Evolutionary conservation across 192 early-diverging fungal species (phyloP).

Genomic region (Linnemannia schmuckeri): DNA sequence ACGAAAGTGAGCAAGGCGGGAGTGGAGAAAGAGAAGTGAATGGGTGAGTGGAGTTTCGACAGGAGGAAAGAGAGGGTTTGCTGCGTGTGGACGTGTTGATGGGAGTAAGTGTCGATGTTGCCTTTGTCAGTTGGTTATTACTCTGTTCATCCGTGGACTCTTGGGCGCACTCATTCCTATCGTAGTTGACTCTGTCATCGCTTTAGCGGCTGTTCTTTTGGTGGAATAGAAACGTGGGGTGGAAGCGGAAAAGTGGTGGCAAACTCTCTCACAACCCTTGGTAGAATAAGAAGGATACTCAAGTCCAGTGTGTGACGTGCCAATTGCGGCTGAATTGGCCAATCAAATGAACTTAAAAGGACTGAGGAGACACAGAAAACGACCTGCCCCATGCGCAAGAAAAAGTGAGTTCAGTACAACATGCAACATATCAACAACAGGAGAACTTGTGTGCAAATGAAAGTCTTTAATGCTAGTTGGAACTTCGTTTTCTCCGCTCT

Average conservation of each 20-base stretch:
- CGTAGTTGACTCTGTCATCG: neutral
- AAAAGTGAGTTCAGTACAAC: neutral
- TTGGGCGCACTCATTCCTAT: neutral
- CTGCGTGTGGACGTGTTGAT: neutral
- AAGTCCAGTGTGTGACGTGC: neutral
- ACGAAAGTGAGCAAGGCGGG: neutral
- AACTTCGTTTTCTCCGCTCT: conserved; percentile 8
- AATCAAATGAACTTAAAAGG: neutral
- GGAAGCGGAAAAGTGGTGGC: conserved; percentile 1
- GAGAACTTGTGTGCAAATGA: neutral
- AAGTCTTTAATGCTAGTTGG: neutral
- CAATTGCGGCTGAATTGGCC: neutral
- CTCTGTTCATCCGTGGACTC: conserved; percentile 1
- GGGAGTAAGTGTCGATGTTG: neutral
- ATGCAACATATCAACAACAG: neutral
- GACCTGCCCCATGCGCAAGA: conserved; percentile 7
- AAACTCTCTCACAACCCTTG: neutral
- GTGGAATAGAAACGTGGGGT: neutral
- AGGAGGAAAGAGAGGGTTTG: neutral
- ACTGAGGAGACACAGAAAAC: neutral
- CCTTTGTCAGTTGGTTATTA: neutral
- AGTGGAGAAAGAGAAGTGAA: neutral
- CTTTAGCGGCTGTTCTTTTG: neutral
- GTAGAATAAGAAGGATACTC: neutral
- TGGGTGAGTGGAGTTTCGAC: neutral